These are phyloP conservation scores for Trichoderma simmonsii DNA, from an alignment of 2,329 filamentous ascomycete species.

Conservation along the genomic window DNA sequence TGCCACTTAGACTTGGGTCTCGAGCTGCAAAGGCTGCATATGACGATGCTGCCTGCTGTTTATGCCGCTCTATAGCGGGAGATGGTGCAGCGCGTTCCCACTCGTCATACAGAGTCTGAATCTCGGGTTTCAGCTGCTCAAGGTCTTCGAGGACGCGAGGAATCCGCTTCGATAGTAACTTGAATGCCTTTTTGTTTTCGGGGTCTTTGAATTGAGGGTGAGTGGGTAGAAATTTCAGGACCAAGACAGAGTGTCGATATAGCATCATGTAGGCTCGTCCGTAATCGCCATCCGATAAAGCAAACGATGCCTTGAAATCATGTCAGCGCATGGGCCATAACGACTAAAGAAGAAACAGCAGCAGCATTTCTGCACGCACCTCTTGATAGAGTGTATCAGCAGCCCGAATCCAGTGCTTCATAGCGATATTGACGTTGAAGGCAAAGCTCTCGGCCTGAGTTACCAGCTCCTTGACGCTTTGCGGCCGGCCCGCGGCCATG, in stretches of 20 bases:
- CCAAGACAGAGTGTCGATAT: constrained; percentile 84
- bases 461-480: constrained; percentile 72
- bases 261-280: constrained; percentile 86
- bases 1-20: constrained; percentile 60
- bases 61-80: background rate
- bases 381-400: constrained; percentile 77
- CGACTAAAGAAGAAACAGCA: background rate
- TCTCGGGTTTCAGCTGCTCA: constrained; percentile 74
- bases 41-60: background rate
- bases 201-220: constrained; percentile 73
- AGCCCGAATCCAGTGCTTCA: constrained; percentile 79
- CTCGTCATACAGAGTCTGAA: constrained; percentile 67
- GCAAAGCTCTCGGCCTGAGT: constrained; percentile 74
- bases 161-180: constrained; percentile 47
- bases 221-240: constrained; percentile 68
- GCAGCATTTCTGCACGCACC: constrained; percentile 44
- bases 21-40: constrained; percentile 50
- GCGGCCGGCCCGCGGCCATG: constrained; percentile 49
- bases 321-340: constrained; percentile 22
- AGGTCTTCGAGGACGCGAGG: constrained; percentile 64
- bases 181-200: constrained; percentile 62
- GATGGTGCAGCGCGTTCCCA: constrained; percentile 55
- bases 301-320: constrained; percentile 67
- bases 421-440: constrained; percentile 71
- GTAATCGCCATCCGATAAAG: constrained; percentile 80